Percentiles rank a stretch among this genome's conserved stretches.
These are phyloP conservation scores for Fusarium sp. DNA, from an alignment of 2,329 filamentous ascomycete species.

Conservation along the genomic window DNA sequence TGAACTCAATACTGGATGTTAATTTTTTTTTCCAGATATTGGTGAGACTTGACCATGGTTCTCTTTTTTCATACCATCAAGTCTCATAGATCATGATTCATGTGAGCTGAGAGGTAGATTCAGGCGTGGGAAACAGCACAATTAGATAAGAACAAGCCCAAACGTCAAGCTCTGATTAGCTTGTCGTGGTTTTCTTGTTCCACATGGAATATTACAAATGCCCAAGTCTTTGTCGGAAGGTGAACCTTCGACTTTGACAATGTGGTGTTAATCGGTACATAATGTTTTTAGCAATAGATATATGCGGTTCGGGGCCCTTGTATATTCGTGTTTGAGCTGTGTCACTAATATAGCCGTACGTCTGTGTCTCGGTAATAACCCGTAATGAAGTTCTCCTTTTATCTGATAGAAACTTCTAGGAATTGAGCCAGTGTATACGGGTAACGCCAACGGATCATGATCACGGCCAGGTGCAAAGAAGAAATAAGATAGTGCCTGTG, in stretches of 20 bases:
- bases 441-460: not conserved
- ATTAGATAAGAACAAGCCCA: slow-evolving; percentile 6
- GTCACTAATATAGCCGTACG: not conserved
- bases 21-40: not conserved
- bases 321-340: not conserved
- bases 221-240: slow-evolving; percentile 5
- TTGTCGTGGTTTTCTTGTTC: slow-evolving; percentile 13
- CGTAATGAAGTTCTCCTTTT: not conserved
- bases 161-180: not conserved
- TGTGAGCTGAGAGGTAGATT: slow-evolving; percentile 15
- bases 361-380: no score
- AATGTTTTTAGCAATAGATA: slow-evolving; percentile 28
- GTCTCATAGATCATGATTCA: slow-evolving; percentile 13
- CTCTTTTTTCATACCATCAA: slow-evolving; percentile 2
- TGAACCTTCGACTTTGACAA: slow-evolving; percentile 2
- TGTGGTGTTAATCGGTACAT: slow-evolving; percentile 24
- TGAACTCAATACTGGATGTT: not conserved
- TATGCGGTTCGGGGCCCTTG: not conserved
- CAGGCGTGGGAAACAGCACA: slow-evolving; percentile 24
- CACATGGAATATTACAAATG: slow-evolving; percentile 5
- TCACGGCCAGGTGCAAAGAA: not conserved
- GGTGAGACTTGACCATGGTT: slow-evolving; percentile 6
- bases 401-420: not conserved
- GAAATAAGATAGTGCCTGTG: slow-evolving; percentile 2
- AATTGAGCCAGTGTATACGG: not conserved